phyloP scores from a whole-genome alignment of 78 protist genomes.

The Tieghemostelium lacteum region DNA sequence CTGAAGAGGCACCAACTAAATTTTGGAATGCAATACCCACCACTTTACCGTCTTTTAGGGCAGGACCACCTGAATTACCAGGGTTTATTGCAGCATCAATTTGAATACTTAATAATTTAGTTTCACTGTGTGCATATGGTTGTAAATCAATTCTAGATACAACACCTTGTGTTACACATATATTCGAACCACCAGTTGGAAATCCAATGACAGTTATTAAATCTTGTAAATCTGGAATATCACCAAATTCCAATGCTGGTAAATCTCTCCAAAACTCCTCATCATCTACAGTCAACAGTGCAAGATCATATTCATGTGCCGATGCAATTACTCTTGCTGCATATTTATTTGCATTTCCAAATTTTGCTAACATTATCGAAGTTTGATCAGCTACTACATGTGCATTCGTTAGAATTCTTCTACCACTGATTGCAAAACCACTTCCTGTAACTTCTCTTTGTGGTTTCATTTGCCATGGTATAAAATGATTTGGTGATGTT shows the following conservation, averaged over 20 bases:
- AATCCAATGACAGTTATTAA: slow-evolving; percentile 87
- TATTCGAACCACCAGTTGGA: slow-evolving; percentile 88
- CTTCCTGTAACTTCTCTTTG: slow-evolving; percentile 80
- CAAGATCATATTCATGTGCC: slow-evolving; percentile 84
- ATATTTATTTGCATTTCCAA: slow-evolving; percentile 78
- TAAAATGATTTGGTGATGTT: slow-evolving; percentile 72
- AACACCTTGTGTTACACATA: slow-evolving; percentile 85
- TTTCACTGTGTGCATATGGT: slow-evolving; percentile 64
- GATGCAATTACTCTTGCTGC: slow-evolving; percentile 55
- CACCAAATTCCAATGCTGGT: slow-evolving; percentile 66
- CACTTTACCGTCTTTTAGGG: slow-evolving; percentile 77
- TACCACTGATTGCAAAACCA: slow-evolving; percentile 78
- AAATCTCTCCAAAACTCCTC: slow-evolving; percentile 77
- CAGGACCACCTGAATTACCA: slow-evolving; percentile 93
- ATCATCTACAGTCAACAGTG: slow-evolving; percentile 78
- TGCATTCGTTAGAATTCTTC: slow-evolving; percentile 85
- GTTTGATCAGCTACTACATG: slow-evolving; percentile 86
- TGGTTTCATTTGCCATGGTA: slow-evolving; percentile 85
- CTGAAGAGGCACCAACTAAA: slow-evolving; percentile 68
- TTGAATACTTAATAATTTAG: slow-evolving; percentile 76
- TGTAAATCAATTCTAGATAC: slow-evolving; percentile 86
- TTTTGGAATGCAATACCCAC: slow-evolving; percentile 89
- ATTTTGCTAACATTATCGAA: slow-evolving; percentile 81
- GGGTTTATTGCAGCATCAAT: slow-evolving; percentile 92
- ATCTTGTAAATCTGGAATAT: slow-evolving; percentile 85